A percentile compares a stretch with the other conserved stretches of the same genome.
Conservation (phyloP, 2,329 filamentous ascomycete genomes). For the Stagonosporopsis vannaccii region DNA sequence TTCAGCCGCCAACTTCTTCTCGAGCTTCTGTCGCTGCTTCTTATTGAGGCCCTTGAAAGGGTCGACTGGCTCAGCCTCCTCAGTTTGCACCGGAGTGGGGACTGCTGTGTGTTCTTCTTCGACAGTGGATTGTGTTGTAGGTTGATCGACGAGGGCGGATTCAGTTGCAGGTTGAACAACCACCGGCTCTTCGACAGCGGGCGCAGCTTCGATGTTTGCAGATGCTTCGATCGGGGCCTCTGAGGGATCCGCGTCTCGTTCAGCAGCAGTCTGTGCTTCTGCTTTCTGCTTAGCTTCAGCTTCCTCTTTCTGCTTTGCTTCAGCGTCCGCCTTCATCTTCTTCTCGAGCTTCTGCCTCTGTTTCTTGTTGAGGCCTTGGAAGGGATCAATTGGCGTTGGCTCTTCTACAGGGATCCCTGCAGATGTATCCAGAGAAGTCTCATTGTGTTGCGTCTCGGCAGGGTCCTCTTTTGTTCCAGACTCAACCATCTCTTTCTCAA, state of each 20-base stretch:
- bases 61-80: background rate
- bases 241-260: background rate
- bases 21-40: background rate
- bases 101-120: background rate
- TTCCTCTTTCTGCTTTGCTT: background rate
- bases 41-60: slow-evolving; percentile 12
- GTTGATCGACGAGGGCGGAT: background rate
- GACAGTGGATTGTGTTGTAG: background rate
- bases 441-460: background rate
- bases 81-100: background rate
- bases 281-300: slow-evolving; percentile 9
- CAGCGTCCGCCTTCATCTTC: slow-evolving; percentile 47
- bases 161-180: background rate
- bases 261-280: slow-evolving; percentile 11
- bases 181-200: background rate
- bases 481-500: background rate
- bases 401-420: background rate
- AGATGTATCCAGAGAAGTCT: background rate
- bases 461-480: background rate
- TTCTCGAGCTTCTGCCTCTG: slow-evolving; percentile 38
- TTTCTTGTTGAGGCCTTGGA: slow-evolving; percentile 37
- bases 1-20: slow-evolving; percentile 6
- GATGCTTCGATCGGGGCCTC: background rate
- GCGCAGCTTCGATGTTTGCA: background rate
- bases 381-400: slow-evolving; percentile 34